Base-by-base conservation (phyloP, 306 rosid species). In the Comarum palustre region DNA sequence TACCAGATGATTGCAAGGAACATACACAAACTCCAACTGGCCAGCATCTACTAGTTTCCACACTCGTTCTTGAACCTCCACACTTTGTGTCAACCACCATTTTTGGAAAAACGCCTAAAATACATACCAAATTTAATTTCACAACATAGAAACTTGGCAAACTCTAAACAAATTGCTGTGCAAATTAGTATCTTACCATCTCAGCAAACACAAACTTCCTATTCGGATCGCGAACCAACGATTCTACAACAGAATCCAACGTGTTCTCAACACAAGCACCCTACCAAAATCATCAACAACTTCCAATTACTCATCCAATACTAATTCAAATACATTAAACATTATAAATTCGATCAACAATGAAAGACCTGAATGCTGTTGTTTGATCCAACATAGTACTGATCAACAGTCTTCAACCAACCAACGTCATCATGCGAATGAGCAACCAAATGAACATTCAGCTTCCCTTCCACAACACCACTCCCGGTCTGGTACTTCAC, bases 351-450 rank as follows among this genome's bases (percentile, higher is more conserved):
- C 2, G 65, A 59, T 5, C 1, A 58, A 27, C 10, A 25, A 13
- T 57, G 39, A 29, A 43, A 14, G 32, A 90, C 97, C 98, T 90
- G 97, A 76, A 93, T 87, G 38, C 69, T 75, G 54, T 89, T 93
- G 22, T 90, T 90, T 46, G 96, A 82, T 29, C 98, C 98, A 78
- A 93, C 90, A 71, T 83, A 93, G 82, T 90, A 93, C 79, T 93
- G 98, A 77, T 93, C 97, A 67, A 90, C 4, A 0, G 96, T 93
- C 75, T 93, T 90, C 51, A 93, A 69, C 98, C 98, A 93, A 13
- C 98, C 98, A 5, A 93, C 98, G 52, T 93, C 98, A 17, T 93
- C 98, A 32, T 93, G 97, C 0, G 87, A 77, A 66, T 93, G 98
- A 25, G 98, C 22, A 20, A 93, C 98, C 75, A 90, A 78, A 62